Conservation (phyloP, 2,329 filamentous ascomycete species). For the Dactylellina leptospora region DNA sequence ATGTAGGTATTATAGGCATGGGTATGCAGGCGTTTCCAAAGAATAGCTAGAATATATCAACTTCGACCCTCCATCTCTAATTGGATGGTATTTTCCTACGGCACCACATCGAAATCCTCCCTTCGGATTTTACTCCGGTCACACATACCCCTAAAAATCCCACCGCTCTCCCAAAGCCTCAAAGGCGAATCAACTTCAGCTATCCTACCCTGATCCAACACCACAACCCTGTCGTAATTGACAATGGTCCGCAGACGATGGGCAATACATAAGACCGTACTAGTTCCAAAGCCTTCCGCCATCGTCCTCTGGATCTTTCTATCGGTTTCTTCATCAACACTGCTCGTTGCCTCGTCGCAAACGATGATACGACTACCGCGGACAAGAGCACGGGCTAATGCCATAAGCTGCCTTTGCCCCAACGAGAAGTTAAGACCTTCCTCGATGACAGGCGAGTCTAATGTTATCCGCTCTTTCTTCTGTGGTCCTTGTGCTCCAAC, state of each 20-base stretch:
- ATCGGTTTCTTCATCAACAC: conserved; percentile 95
- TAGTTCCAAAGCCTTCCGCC: conserved; percentile 81
- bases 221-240: conserved; percentile 91
- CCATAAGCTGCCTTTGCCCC: conserved; percentile 94
- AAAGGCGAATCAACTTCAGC: conserved; percentile 84
- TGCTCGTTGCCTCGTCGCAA: conserved; percentile 93
- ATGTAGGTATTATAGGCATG: too few relatives aligned
- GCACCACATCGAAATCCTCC: conserved; percentile 62
- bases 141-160: conserved; percentile 93
- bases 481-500: conserved; percentile 56
- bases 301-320: conserved; percentile 94
- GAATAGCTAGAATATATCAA: too few relatives aligned
- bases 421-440: conserved; percentile 96
- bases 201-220: conserved; percentile 90
- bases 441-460: conserved; percentile 87
- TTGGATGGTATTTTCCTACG: too few relatives aligned
- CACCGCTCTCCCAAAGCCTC: conserved; percentile 72
- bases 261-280: conserved; percentile 90
- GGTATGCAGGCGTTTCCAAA: too few relatives aligned
- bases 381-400: conserved; percentile 87
- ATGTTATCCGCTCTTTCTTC: conserved; percentile 71
- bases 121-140: conserved; percentile 79
- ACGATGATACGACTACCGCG: conserved; percentile 90
- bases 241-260: conserved; percentile 92
- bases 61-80: too few relatives aligned